phyloP scores from a whole-genome alignment of 495 filamentous ascomycete genomes.

The Cenococcum geophilum region DNA sequence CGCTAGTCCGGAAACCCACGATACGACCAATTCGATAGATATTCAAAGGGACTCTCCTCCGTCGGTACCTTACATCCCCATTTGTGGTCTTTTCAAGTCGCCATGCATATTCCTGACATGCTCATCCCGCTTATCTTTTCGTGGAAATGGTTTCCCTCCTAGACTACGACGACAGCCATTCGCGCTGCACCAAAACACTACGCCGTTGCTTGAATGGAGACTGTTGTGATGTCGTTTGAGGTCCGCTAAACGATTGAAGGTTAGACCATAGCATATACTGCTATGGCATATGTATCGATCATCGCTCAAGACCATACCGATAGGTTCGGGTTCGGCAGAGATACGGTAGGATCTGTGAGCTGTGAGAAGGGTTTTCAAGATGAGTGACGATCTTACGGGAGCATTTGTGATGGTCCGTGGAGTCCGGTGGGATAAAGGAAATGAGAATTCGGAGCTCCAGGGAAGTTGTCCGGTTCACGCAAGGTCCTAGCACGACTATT shows the following conservation, averaged over 20 bases:
- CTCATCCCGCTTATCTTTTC: conserved; percentile 22
- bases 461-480: no score
- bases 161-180: conserved; percentile 3
- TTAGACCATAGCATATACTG: background rate
- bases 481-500: no score
- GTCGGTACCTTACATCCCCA: no score
- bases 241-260: conserved; percentile 12
- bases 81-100: background rate
- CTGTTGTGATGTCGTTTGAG: conserved; percentile 7
- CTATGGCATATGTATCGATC: no score
- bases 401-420: no score
- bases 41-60: no score
- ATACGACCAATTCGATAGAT: conserved; percentile 38
- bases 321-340: no score
- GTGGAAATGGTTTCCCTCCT: background rate
- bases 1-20: no score
- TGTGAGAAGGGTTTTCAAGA: background rate
- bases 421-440: no score
- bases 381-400: no score
- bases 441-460: no score
- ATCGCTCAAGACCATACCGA: no score
- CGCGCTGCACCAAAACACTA: conserved; percentile 2
- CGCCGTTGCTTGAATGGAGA: conserved; percentile 1
- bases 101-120: conserved; percentile 16
- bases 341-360: background rate